Percentiles rank a stretch among this genome's conserved stretches.
phyloP scores from a whole-genome alignment of 495 filamentous ascomycete genomes.

The Gamarada debralockiae region DNA sequence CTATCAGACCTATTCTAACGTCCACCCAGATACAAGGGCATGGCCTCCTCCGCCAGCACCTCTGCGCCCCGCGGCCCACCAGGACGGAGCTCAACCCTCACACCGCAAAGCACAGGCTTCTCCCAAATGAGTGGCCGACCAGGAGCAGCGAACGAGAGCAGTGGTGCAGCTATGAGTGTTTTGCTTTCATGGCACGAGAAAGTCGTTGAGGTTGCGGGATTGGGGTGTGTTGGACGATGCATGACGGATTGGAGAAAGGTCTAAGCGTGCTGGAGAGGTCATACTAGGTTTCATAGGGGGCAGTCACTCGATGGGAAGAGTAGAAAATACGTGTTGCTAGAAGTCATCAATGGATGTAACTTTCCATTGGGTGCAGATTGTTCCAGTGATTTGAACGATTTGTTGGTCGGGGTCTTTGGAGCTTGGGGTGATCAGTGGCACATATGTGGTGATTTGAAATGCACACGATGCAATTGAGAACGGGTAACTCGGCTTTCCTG shows the following conservation, averaged over 20 bases:
- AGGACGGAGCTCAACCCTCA: constrained; percentile 25
- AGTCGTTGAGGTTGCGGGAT: constrained; percentile 82
- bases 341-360: too few relatives aligned
- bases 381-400: too few relatives aligned
- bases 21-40: constrained; percentile 72
- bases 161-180: constrained; percentile 87
- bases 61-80: background rate
- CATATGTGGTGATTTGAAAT: background rate
- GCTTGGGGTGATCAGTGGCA: too few relatives aligned
- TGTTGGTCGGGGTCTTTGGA: too few relatives aligned
- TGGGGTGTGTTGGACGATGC: constrained; percentile 80
- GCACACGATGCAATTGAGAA: background rate
- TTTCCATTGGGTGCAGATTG: too few relatives aligned
- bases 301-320: background rate
- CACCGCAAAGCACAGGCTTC: constrained; percentile 82
- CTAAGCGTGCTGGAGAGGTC: constrained; percentile 37
- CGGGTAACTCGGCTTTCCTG: background rate
- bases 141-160: constrained; percentile 62
- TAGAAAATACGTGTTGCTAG: background rate
- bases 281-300: background rate
- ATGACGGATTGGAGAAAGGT: constrained; percentile 93
- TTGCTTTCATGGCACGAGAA: constrained; percentile 95
- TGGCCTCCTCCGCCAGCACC: constrained; percentile 45
- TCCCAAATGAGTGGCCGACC: constrained; percentile 73
- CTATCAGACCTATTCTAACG: background rate